Evolutionary conservation across 257 asterid genomes (phyloP).

Genomic region (Paulownia fortunei): DNA sequence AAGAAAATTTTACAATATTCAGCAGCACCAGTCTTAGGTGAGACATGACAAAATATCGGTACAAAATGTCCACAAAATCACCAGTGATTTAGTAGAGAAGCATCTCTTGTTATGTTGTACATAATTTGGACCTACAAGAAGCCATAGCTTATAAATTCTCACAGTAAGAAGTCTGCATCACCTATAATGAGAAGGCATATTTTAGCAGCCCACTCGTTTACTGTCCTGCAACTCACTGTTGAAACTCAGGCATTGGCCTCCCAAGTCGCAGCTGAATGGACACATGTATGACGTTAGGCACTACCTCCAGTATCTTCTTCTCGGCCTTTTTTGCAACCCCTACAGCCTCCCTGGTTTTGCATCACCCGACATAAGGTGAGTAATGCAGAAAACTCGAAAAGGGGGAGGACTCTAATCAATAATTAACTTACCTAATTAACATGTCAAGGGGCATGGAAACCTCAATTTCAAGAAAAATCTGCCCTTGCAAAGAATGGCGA

Average conservation of each 20-base stretch:
- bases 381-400: neutral
- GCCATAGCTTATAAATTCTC: neutral
- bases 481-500: conserved; percentile 85
- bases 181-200: neutral
- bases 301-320: conserved; percentile 54
- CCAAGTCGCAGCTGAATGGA: conserved; percentile 80
- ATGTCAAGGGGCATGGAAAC: conserved; percentile 80
- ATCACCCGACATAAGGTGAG: neutral
- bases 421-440: conserved; percentile 55
- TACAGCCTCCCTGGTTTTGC: conserved; percentile 64
- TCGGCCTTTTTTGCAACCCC: conserved; percentile 77
- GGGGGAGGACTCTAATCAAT: neutral
- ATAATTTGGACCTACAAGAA: neutral
- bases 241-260: conserved; percentile 51
- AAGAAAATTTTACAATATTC: neutral
- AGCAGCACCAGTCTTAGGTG: neutral
- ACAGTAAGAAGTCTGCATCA: neutral
- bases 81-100: conserved; percentile 8
- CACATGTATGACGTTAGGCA: conserved; percentile 53
- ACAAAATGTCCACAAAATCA: conserved; percentile 11
- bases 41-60: neutral
- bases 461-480: conserved; percentile 79
- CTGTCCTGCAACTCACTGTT: conserved; percentile 32
- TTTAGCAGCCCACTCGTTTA: neutral
- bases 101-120: neutral